phyloP scores from a whole-genome alignment of 371 early-diverging fungal species.

The Lichtheimia ornata region DNA sequence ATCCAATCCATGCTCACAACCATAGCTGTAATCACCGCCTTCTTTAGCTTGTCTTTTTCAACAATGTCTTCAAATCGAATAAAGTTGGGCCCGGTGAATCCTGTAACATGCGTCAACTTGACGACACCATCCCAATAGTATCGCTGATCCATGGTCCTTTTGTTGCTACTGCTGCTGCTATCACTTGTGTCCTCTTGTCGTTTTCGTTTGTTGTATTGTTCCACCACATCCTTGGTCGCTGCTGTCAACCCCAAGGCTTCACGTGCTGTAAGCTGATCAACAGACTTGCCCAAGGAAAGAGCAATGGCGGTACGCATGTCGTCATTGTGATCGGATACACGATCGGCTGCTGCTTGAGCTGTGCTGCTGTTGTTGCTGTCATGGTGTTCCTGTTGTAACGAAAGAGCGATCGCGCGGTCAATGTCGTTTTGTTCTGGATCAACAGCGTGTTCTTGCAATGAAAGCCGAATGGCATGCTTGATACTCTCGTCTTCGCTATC shows the following conservation, averaged over 20 bases:
- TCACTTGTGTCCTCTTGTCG: not conserved
- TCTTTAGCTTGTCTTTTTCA: slow-evolving; percentile 27
- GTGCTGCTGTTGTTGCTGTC: too few species aligned
- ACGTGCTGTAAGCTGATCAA: slow-evolving; percentile 42
- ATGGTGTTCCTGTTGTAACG: not conserved
- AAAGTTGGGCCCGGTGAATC: slow-evolving; percentile 33
- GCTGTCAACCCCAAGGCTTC: slow-evolving; percentile 21
- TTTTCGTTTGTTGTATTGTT: slow-evolving; percentile 14
- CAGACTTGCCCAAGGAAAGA: slow-evolving; percentile 39
- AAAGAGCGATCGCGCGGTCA: slow-evolving; percentile 1
- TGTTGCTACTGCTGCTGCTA: not conserved
- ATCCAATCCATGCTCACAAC: slow-evolving; percentile 46
- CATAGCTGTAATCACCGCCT: slow-evolving; percentile 43
- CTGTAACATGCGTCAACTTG: slow-evolving; percentile 42
- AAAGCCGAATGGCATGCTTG: not conserved
- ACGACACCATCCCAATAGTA: slow-evolving; percentile 40
- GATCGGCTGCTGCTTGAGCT: not conserved
- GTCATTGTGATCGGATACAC: slow-evolving; percentile 13
- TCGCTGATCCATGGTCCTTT: not conserved
- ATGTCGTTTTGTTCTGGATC: not conserved
- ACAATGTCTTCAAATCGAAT: slow-evolving; percentile 40
- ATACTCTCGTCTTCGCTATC: not conserved
- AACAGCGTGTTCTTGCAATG: not conserved
- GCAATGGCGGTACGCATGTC: slow-evolving; percentile 39
- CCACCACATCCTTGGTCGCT: slow-evolving; percentile 5